phyloP scores from a whole-genome alignment of 495 filamentous ascomycete species.

The Parathielavia appendiculata region DNA sequence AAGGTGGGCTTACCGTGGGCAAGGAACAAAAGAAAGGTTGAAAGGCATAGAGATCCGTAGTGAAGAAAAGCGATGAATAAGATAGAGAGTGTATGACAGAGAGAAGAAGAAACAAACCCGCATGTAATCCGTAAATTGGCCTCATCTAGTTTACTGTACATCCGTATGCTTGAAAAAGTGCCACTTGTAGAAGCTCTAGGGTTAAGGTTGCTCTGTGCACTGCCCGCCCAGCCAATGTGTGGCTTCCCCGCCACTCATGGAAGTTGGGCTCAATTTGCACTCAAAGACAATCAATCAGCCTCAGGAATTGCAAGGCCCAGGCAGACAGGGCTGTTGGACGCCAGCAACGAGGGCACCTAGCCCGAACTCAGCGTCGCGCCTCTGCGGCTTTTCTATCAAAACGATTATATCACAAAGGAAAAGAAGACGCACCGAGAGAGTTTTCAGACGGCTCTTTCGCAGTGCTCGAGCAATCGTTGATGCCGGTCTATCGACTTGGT shows the following conservation, averaged over 20 bases:
- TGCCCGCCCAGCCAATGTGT: conserved; percentile 1
- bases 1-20: too few relatives aligned
- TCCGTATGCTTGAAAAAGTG: too few relatives aligned
- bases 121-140: too few relatives aligned
- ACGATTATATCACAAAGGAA: too few relatives aligned
- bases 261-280: conserved; percentile 3
- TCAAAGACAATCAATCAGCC: background rate
- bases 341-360: background rate
- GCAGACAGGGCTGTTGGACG: background rate
- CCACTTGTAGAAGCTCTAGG: too few relatives aligned
- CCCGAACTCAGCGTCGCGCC: background rate
- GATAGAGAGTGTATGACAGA: background rate
- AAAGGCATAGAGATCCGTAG: background rate
- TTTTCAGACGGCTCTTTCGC: too few relatives aligned
- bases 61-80: background rate
- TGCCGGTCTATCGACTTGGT: background rate
- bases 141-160: too few relatives aligned
- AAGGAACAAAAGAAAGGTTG: too few relatives aligned
- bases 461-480: too few relatives aligned
- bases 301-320: background rate
- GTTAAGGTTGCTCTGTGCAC: too few relatives aligned
- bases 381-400: background rate
- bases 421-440: too few relatives aligned
- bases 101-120: too few relatives aligned
- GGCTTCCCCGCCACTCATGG: conserved; percentile 13